phyloP scores from a whole-genome alignment of 1,139 yeast species.

The Tardiomyces depauwii region DNA sequence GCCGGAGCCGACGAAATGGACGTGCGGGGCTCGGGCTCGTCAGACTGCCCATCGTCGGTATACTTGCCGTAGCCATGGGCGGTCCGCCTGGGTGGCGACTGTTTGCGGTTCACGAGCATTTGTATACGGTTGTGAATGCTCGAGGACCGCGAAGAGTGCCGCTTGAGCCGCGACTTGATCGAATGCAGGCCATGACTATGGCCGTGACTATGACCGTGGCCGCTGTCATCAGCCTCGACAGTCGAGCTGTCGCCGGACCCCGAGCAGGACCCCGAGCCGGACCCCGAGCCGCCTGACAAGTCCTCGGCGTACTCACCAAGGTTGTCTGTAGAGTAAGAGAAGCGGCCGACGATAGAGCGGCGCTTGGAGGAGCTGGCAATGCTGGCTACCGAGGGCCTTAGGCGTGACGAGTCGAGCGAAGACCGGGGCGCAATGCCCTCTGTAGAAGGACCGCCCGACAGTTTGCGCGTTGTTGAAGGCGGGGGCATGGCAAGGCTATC shows the following conservation, averaged over 20 bases:
- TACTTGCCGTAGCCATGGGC: slow-evolving; percentile 71
- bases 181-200: slow-evolving; percentile 12
- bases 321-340: slow-evolving; percentile 13
- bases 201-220: slow-evolving; percentile 3
- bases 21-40: slow-evolving; percentile 4
- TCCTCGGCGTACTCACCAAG: slow-evolving; percentile 9
- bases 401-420: neutral
- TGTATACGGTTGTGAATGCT: slow-evolving; percentile 55
- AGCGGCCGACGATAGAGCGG: slow-evolving; percentile 4
- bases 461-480: slow-evolving; percentile 6
- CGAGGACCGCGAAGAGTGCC: neutral
- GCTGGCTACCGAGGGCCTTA: neutral
- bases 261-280: neutral
- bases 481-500: slow-evolving; percentile 3
- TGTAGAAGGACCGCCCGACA: neutral
- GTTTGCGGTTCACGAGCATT: slow-evolving; percentile 38
- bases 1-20: slow-evolving; percentile 12
- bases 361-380: neutral
- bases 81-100: slow-evolving; percentile 42
- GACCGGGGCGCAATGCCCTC: neutral
- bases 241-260: neutral
- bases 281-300: slow-evolving; percentile 2
- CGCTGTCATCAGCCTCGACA: neutral
- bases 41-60: slow-evolving; percentile 31
- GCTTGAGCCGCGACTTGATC: slow-evolving; percentile 7